Base-by-base conservation (phyloP, 2,329 filamentous ascomycete species). In the Phaeoacremonium minimum region DNA sequence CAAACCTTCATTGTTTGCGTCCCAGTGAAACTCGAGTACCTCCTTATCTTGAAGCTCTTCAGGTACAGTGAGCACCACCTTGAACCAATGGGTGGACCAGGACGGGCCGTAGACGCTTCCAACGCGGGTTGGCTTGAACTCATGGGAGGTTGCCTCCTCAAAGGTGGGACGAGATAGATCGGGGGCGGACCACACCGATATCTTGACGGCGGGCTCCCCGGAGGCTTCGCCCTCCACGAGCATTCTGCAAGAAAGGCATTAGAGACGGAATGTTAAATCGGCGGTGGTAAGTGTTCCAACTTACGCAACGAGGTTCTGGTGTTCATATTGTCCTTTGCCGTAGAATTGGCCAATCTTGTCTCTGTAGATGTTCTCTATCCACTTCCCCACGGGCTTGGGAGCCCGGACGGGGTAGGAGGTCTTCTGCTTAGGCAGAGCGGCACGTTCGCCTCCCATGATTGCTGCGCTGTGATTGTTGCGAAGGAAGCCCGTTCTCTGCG, bases 41-140 rank as follows among this genome's bases (percentile, higher is more conserved):
- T 90, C 80, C 51, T 93, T 87, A 45, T 88, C 66, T 17, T 63
- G 66, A 51, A 96, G 75, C 11, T 87, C 67, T 37, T 77, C 56
- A 7, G 93, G 91, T 12, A 97, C 75, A 5, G 77, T 87, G 44
- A 98, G 66, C 38, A 83, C 69, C 38, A 96, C 77, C 50, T 82
- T 87, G 75, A 98, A 95, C 93, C 93, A 98, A 61, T 97, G 93
- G 7, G 93, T 98, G 2, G 89, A 85, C 93, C 93, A 98, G 22
- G 89, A 93, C 3, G 93, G 93, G 1, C 93, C 93, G 50, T 97
- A 97, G 6, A 71, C 79, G 40, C 84, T 74, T 41, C 91, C 90
- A 37, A 89, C 80, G 14, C 76, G 68, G 7, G 90, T 85, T 33
- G 82, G 74, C 35, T 74, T 76, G 67, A 91, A 98, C 6, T 82